These are phyloP conservation scores for Polygonum maritimum DNA, from an alignment of 148 eudicot species.

Conservation along the genomic window DNA sequence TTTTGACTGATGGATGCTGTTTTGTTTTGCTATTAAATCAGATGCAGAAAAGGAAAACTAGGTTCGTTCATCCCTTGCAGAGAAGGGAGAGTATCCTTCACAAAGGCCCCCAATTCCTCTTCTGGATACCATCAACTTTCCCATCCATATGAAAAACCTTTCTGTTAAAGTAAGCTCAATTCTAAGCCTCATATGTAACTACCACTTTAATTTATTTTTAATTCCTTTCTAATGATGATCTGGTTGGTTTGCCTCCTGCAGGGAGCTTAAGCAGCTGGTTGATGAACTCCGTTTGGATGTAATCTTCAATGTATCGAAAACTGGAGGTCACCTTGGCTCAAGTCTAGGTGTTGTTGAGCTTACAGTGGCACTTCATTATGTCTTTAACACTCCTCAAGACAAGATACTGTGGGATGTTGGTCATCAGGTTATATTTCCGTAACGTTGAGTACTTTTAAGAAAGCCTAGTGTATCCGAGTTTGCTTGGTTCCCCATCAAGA, in stretches of 20 bases:
- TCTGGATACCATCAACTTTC: constrained; percentile 88
- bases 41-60: constrained; percentile 49
- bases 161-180: constrained; percentile 54
- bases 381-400: constrained; percentile 86
- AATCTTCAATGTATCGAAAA: constrained; percentile 84
- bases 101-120: constrained; percentile 91
- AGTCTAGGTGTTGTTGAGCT: constrained; percentile 99
- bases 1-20: neutral
- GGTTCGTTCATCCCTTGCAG: constrained; percentile 62
- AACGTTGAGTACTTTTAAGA: neutral
- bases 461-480: neutral
- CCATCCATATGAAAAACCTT: constrained; percentile 93
- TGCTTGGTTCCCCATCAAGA: neutral
- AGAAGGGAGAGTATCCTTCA: constrained; percentile 71
- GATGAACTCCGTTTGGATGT: constrained; percentile 88
- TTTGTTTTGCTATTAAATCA: constrained; percentile 15
- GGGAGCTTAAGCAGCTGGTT: constrained; percentile 87
- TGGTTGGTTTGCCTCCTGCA: constrained; percentile 18
- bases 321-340: constrained; percentile 97
- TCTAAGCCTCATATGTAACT: neutral
- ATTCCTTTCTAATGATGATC: neutral
- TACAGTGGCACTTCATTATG: constrained; percentile 92
- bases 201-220: neutral
- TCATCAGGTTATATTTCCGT: constrained; percentile 65
- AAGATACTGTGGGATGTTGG: constrained; percentile 96